These are phyloP conservation scores for Tylopilus vinaceipallidus DNA, from an alignment of 768 basidiomycete species.

Conservation along the genomic window DNA sequence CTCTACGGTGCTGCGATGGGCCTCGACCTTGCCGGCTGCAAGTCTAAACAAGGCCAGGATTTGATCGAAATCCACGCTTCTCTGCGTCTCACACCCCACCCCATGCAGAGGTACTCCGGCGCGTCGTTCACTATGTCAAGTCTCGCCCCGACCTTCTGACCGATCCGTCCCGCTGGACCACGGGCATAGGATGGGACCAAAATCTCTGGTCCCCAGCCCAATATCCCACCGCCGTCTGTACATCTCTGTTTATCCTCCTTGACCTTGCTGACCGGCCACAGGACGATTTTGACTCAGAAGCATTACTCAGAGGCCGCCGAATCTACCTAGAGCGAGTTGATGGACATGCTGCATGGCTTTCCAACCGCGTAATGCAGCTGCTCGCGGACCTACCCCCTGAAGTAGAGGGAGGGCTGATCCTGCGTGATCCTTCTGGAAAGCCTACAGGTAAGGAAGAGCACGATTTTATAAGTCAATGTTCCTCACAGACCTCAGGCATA, in stretches of 20 bases:
- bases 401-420: conserved; percentile 74
- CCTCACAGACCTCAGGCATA: conserved; percentile 43
- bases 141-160: conserved; percentile 53
- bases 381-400: conserved; percentile 58
- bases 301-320: conserved; percentile 61
- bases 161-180: conserved; percentile 65
- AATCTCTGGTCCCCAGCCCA: conserved; percentile 62
- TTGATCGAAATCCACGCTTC: too few species aligned
- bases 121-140: conserved; percentile 57
- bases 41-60: conserved; percentile 52
- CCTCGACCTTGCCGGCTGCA: conserved; percentile 58
- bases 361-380: conserved; percentile 62
- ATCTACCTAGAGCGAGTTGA: conserved; percentile 80
- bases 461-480: background rate
- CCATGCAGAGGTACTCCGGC: conserved; percentile 56
- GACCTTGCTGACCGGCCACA: conserved; percentile 26
- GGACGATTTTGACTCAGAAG: conserved; percentile 73
- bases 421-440: conserved; percentile 56
- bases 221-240: conserved; percentile 70
- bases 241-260: conserved; percentile 18
- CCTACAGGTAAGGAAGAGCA: conserved; percentile 56
- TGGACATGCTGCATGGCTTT: conserved; percentile 86
- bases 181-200: conserved; percentile 95
- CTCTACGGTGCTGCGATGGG: conserved; percentile 67
- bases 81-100: too few species aligned